phyloP scores from a whole-genome alignment of 106 monocot genomes.

The Amphibolis antarctica region DNA sequence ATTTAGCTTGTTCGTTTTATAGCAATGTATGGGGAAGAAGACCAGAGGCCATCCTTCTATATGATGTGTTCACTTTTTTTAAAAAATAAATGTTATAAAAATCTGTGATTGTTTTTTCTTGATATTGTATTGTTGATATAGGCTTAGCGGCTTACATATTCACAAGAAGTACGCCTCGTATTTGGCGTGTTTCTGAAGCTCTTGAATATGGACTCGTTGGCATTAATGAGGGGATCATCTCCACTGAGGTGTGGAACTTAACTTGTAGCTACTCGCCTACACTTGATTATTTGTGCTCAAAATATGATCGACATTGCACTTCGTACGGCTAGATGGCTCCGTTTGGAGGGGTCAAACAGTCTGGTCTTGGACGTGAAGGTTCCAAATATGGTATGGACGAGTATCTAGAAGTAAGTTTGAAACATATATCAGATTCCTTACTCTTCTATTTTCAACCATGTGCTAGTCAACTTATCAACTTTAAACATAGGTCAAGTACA shows the following conservation, averaged over 20 bases:
- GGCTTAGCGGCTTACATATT: constrained; percentile 86
- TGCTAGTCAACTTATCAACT: background rate
- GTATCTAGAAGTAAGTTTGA: constrained; percentile 56
- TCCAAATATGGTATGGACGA: constrained; percentile 98
- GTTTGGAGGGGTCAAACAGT: constrained; percentile 94
- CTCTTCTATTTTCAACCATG: background rate
- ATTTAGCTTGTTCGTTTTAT: no score
- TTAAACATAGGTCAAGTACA: constrained; percentile 66
- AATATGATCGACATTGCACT: background rate
- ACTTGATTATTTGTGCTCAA: constrained; percentile 3
- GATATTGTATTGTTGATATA: constrained; percentile 13
- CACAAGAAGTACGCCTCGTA: constrained; percentile 69
- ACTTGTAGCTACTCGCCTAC: background rate
- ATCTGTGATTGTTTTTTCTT: background rate
- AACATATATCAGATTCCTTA: background rate
- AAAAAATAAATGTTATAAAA: background rate
- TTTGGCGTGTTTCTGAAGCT: constrained; percentile 91
- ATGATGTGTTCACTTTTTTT: background rate
- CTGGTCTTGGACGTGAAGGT: constrained; percentile 95
- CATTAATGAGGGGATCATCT: constrained; percentile 85
- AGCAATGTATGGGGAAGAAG: no score
- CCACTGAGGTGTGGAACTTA: constrained; percentile 51
- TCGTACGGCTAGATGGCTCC: constrained; percentile 64
- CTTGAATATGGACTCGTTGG: constrained; percentile 97
- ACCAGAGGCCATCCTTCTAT: background rate